Evolutionary conservation across 306 rosid genomes (phyloP).

Genomic region (Erythrophleum fordii): DNA sequence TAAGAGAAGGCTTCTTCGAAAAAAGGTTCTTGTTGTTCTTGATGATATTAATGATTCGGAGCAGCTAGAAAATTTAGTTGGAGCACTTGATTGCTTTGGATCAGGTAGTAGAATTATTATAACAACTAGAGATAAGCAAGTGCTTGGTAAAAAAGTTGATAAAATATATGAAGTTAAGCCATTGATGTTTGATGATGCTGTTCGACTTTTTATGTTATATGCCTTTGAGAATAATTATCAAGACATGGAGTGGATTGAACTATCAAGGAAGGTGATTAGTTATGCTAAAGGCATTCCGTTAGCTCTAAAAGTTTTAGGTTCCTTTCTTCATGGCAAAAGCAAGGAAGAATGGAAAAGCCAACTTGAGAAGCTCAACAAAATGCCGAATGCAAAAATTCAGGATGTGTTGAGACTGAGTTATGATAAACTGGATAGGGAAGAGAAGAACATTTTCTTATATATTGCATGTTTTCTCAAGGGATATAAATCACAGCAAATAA

Average conservation of each 20-base stretch:
- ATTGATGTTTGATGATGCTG: constrained; percentile 12
- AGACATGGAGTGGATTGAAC: constrained; percentile 28
- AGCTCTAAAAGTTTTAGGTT: constrained; percentile 44
- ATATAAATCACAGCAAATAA: not conserved
- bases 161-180: constrained; percentile 32
- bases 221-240: constrained; percentile 31
- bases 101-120: constrained; percentile 44
- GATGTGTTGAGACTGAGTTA: constrained; percentile 37
- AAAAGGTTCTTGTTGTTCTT: constrained; percentile 33
- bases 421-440: constrained; percentile 39
- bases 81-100: constrained; percentile 42
- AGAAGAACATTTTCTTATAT: constrained; percentile 35
- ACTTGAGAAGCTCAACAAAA: constrained; percentile 31
- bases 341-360: constrained; percentile 39
- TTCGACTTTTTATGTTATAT: constrained; percentile 24
- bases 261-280: constrained; percentile 25
- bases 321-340: constrained; percentile 28
- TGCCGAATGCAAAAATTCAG: constrained; percentile 30
- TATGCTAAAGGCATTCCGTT: constrained; percentile 44
- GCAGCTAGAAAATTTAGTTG: not conserved
- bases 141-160: constrained; percentile 18
- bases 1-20: constrained; percentile 31
- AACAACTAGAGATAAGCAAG: constrained; percentile 43
- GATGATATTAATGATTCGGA: not conserved
- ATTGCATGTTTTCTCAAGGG: constrained; percentile 41